A percentile compares a stretch with the other conserved stretches of the same genome.
phyloP scores from a whole-genome alignment of 495 filamentous ascomycete genomes.

The Penicillium manginii region DNA sequence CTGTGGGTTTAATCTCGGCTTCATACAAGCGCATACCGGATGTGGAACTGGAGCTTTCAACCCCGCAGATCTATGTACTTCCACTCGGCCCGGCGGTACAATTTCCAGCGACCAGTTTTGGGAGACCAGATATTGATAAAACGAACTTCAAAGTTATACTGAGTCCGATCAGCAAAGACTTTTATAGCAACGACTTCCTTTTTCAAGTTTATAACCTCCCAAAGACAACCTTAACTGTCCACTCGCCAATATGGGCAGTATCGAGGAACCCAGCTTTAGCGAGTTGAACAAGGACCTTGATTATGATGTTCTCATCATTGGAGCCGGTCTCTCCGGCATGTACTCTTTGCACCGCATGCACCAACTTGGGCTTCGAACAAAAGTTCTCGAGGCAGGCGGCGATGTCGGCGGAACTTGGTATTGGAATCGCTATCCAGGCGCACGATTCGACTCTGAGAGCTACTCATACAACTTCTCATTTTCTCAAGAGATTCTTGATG shows the following conservation, averaged over 20 bases:
- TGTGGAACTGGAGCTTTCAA: not conserved
- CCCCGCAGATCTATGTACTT: constrained; percentile 3
- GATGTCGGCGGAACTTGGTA: constrained; percentile 55
- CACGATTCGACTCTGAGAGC: constrained; percentile 49
- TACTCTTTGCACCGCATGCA: constrained; percentile 6
- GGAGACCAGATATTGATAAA: not conserved
- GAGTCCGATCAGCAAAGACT: not conserved
- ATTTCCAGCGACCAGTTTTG: not conserved
- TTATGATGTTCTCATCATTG: constrained; percentile 57
- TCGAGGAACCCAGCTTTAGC: not conserved
- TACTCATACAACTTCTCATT: constrained; percentile 51
- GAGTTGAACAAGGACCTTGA: constrained; percentile 21
- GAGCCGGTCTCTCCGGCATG: constrained; percentile 17
- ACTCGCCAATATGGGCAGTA: not conserved
- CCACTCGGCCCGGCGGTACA: not conserved
- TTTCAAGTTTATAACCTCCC: not conserved
- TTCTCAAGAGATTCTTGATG: constrained; percentile 55
- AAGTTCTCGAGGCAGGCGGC: constrained; percentile 48
- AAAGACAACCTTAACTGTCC: not conserved
- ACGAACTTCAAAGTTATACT: not conserved
- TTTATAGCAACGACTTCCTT: not conserved
- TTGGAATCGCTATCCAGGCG: constrained; percentile 55
- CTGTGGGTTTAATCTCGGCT: not conserved
- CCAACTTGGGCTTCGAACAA: constrained; percentile 29
- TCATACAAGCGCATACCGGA: constrained; percentile 6